These are phyloP conservation scores for Laguncularia racemosa DNA, from an alignment of 345 rosid species.

Conservation along the genomic window DNA sequence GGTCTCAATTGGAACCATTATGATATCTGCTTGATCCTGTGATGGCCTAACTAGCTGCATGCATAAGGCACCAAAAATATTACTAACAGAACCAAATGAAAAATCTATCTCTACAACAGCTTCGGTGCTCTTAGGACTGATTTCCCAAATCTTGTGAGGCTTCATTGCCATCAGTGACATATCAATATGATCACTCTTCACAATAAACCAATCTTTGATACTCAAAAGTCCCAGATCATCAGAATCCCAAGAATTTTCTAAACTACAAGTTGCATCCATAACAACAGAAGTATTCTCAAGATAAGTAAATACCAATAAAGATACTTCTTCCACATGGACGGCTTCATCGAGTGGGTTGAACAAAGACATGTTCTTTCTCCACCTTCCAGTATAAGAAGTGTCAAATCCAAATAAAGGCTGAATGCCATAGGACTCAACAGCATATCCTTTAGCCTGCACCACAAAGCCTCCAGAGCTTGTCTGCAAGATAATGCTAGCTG, in stretches of 20 bases:
- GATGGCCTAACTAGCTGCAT: slow-evolving; percentile 44
- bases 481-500: slow-evolving; percentile 50
- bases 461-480: slow-evolving; percentile 67
- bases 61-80: slow-evolving; percentile 41
- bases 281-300: slow-evolving; percentile 31
- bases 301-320: slow-evolving; percentile 50
- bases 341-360: slow-evolving; percentile 56
- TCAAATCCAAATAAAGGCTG: slow-evolving; percentile 29
- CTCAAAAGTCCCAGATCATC: slow-evolving; percentile 15
- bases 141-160: slow-evolving; percentile 48
- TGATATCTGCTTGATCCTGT: slow-evolving; percentile 27
- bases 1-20: slow-evolving; percentile 52
- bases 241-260: slow-evolving; percentile 18
- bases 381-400: slow-evolving; percentile 28
- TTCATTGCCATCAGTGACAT: slow-evolving; percentile 39
- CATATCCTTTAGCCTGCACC: slow-evolving; percentile 55
- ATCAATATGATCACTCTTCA: slow-evolving; percentile 29
- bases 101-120: slow-evolving; percentile 45
- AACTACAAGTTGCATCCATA: slow-evolving; percentile 43
- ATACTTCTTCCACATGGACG: slow-evolving; percentile 41
- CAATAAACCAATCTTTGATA: slow-evolving; percentile 46
- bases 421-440: slow-evolving; percentile 42
- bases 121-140: slow-evolving; percentile 30
- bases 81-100: slow-evolving; percentile 35
- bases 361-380: slow-evolving; percentile 48